Base-by-base conservation (phyloP, 1,284 basidiomycete genomes). In the Trichosporon inkin region DNA sequence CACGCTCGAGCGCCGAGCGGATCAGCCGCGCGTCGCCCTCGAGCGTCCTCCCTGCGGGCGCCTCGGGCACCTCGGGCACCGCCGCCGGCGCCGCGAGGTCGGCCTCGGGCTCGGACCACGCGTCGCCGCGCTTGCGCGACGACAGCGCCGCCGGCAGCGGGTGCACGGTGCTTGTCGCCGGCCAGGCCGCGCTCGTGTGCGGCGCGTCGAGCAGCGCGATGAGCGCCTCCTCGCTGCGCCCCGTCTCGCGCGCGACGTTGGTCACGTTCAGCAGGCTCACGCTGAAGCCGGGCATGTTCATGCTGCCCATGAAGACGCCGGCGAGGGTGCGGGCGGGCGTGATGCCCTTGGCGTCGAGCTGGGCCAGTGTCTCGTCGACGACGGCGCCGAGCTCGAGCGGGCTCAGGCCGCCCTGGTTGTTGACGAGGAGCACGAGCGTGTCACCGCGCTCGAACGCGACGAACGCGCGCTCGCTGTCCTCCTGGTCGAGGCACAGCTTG, bases 201-300 rank as follows among this genome's bases (percentile, higher is more conserved):
- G 78, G 78, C 1, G 78, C 77, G 60, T 81, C 80, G 32, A 81
- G 68, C 20, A 80, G 70, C 58, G 71, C 68, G 24, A 81, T 67
- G n/a, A 81, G 64, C 59, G 71, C 62, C 20, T 71, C 65, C 8
- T 67, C 67, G 10, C 54, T 47, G n/a, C 63, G 54, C 19, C 63
- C 66, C 1, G 63, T 60, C n/a, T 71, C 69, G 38, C 56, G 51
- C 57, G 73, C 54, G 60, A 78, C 70, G 57, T 67, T 78, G 66
- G 66, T 77, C 57, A 81, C 74, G 68, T 81, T 81, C 58, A 81
- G 70, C 34, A 81, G 73, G 56, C 78, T 75, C 57, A 81, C 68
- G 35, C 74, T 76, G 62, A 81, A 78, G 47, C 80, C 80, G 14
- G 80, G 80, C 62, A 80, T 80, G 67, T 81, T 81, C 72, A 81